Conservation (phyloP, 805 yeast species). For the Metschnikowia aberdeeniae region DNA sequence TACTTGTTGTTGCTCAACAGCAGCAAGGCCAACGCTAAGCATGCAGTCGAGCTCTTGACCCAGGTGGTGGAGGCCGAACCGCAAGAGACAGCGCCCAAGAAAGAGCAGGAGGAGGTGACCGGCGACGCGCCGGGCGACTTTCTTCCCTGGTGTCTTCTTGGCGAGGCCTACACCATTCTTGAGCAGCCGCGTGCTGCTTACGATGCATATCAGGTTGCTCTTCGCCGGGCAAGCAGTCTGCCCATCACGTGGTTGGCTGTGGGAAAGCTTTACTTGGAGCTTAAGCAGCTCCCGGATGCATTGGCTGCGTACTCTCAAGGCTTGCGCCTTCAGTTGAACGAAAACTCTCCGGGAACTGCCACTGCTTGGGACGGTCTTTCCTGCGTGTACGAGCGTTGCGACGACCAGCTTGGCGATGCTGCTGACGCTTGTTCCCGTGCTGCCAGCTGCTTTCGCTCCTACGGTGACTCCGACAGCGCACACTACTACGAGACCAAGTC, state of each 20-base stretch:
- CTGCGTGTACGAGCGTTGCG: slow-evolving; percentile 61
- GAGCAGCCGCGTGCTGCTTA: slow-evolving; percentile 50
- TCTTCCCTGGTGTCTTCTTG: slow-evolving; percentile 54
- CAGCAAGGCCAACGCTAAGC: slow-evolving; percentile 15
- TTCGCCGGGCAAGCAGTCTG: slow-evolving; percentile 47
- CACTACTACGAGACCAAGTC: slow-evolving; percentile 42
- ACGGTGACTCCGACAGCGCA: slow-evolving; percentile 43
- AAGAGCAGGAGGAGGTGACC: slow-evolving; percentile 16
- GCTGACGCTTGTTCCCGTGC: slow-evolving; percentile 56
- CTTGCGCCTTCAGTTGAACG: slow-evolving; percentile 47
- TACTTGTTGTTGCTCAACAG: slow-evolving; percentile 41
- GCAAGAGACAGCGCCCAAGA: slow-evolving; percentile 11
- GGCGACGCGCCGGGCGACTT: slow-evolving; percentile 40
- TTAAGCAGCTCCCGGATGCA: slow-evolving; percentile 62
- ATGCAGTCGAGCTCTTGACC: slow-evolving; percentile 18
- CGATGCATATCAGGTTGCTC: slow-evolving; percentile 51
- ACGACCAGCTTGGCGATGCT: slow-evolving; percentile 56
- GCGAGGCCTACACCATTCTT: slow-evolving; percentile 46
- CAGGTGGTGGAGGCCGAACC: slow-evolving; percentile 20
- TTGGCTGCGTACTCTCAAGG: slow-evolving; percentile 67
- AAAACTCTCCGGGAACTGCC: slow-evolving; percentile 45
- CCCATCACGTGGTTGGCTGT: slow-evolving; percentile 68
- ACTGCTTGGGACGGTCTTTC: slow-evolving; percentile 64
- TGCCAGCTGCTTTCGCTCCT: slow-evolving; percentile 44
- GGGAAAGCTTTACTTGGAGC: slow-evolving; percentile 54